Evolutionary conservation across 495 filamentous ascomycete species (phyloP).

Genomic region (Tuber magnatum): DNA sequence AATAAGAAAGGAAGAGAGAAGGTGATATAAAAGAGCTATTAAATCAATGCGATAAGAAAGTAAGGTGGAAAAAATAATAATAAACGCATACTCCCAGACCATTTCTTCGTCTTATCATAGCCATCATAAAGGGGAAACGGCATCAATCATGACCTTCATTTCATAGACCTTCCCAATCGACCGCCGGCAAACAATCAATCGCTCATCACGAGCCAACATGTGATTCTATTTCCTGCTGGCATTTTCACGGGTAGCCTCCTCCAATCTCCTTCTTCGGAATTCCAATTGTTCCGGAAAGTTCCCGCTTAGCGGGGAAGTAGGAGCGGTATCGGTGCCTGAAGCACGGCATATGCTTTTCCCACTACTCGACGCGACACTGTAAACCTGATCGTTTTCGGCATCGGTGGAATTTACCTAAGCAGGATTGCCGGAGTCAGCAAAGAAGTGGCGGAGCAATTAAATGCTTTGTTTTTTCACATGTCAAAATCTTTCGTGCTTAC

Average conservation of each 20-base stretch:
- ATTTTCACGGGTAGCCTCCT: constrained; percentile 34
- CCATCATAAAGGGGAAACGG: neutral
- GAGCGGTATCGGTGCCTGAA: constrained; percentile 25
- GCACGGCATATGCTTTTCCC: neutral
- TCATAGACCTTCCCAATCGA: neutral
- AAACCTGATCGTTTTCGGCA: neutral
- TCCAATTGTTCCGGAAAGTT: constrained; percentile 36
- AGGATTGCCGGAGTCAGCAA: neutral
- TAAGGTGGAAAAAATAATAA: neutral
- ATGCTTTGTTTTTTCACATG: neutral
- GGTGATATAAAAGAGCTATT: neutral
- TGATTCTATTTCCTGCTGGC: neutral
- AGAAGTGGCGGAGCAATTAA: neutral
- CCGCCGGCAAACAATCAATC: neutral
- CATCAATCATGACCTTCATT: neutral
- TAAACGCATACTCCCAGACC: neutral
- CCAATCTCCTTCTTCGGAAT: constrained; percentile 32
- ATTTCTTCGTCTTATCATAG: neutral
- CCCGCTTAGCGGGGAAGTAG: constrained; percentile 35
- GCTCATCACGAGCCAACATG: neutral
- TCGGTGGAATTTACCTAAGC: constrained; percentile 3
- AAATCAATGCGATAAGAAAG: neutral
- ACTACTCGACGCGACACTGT: neutral
- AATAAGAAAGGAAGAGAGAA: neutral
- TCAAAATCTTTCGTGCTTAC: constrained; percentile 16